These are phyloP conservation scores for Coemansia sp. DNA, from an alignment of 371 early-diverging fungal genomes.

Conservation along the genomic window DNA sequence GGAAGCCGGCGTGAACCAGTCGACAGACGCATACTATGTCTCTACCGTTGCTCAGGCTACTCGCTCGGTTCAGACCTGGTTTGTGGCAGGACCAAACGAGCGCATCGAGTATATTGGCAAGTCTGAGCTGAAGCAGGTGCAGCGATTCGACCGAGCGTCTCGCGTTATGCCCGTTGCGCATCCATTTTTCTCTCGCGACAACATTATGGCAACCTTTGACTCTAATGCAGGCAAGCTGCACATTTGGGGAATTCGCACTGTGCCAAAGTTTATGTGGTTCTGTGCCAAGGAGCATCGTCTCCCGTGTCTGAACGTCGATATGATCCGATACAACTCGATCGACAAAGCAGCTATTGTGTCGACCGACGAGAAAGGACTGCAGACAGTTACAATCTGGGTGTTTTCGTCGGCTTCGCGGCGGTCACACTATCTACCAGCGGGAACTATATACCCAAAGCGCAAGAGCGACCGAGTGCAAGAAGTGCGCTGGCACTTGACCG, in stretches of 20 bases:
- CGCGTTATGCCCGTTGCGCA: slow-evolving; percentile 49
- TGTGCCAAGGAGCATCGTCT: slow-evolving; percentile 48
- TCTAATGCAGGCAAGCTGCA: slow-evolving; percentile 31
- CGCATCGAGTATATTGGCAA: slow-evolving; percentile 21
- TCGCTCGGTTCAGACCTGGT: slow-evolving; percentile 38
- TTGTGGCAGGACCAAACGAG: slow-evolving; percentile 13
- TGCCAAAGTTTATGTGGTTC: slow-evolving; percentile 36
- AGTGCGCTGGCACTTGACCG: slow-evolving; percentile 50
- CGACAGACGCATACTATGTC: slow-evolving; percentile 21
- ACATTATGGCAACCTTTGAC: slow-evolving; percentile 50
- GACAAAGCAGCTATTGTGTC: slow-evolving; percentile 53
- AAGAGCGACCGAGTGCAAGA: slow-evolving; percentile 40
- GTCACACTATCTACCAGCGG: slow-evolving; percentile 50
- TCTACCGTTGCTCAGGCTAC: slow-evolving; percentile 19
- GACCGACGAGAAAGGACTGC: slow-evolving; percentile 28
- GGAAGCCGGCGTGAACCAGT: not conserved
- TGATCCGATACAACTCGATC: slow-evolving; percentile 52
- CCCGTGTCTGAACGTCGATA: slow-evolving; percentile 42
- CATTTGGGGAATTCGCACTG: slow-evolving; percentile 47
- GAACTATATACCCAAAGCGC: slow-evolving; percentile 41
- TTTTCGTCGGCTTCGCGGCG: slow-evolving; percentile 49
- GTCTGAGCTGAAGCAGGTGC: slow-evolving; percentile 4
- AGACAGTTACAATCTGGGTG: slow-evolving; percentile 45
- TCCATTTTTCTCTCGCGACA: slow-evolving; percentile 49
- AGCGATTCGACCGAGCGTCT: slow-evolving; percentile 39